Evolutionary conservation across 1,284 basidiomycete genomes (phyloP).

Genomic region (Pseudozyma sp.): DNA sequence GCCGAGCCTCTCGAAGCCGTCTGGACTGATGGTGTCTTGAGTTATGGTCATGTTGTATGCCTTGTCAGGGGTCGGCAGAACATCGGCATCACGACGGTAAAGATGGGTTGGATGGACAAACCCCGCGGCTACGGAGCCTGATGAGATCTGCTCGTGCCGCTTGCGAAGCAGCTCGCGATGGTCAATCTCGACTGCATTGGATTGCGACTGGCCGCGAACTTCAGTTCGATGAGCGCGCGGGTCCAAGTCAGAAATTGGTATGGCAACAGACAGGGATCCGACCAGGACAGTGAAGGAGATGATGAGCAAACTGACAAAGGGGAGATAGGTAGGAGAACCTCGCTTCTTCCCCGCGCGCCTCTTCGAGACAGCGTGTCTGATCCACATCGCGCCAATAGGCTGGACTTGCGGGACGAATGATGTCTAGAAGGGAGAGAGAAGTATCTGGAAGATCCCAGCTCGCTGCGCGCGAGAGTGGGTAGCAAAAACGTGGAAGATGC

Average conservation of each 20-base stretch:
- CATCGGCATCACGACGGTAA: conserved; percentile 39
- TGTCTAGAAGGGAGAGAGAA: too few relatives aligned
- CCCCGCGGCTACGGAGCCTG: conserved; percentile 25
- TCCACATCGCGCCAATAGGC: neutral
- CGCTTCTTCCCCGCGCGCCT: neutral
- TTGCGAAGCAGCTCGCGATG: conserved; percentile 31
- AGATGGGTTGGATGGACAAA: conserved; percentile 41
- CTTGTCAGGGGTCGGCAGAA: conserved; percentile 41
- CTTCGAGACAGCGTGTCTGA: neutral
- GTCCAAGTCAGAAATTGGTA: conserved; percentile 6
- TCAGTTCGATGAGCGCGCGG: neutral
- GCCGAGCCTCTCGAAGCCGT: conserved; percentile 43
- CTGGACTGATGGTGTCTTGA: conserved; percentile 40
- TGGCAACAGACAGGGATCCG: conserved; percentile 7
- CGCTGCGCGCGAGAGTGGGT: too few relatives aligned
- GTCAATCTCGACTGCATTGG: neutral
- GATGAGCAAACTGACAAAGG: conserved; percentile 2
- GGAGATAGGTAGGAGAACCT: neutral
- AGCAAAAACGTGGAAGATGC: neutral
- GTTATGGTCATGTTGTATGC: conserved; percentile 39
- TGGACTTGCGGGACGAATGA: neutral
- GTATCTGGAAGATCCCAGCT: too few relatives aligned
- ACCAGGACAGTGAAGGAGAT: neutral
- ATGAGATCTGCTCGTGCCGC: conserved; percentile 34
- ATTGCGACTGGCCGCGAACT: neutral